Conservation (phyloP, 768 basidiomycete species). For the Suillus decipiens region DNA sequence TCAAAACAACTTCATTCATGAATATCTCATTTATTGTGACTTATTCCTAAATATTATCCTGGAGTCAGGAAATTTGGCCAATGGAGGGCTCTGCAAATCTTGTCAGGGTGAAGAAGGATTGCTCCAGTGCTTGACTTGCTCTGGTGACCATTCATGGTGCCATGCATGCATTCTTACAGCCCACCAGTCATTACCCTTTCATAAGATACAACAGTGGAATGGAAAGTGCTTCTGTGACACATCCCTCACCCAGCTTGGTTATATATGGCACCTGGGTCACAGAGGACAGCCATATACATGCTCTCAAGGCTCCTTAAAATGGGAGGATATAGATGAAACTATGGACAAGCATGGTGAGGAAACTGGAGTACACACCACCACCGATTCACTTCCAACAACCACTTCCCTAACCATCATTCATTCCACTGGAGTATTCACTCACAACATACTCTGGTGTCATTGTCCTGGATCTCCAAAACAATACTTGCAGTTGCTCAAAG, state of each 20-base stretch:
- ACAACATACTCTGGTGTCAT: constrained; percentile 8
- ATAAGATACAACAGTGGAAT: constrained; percentile 25
- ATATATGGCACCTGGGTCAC: constrained; percentile 25
- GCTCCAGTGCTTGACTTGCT: constrained; percentile 7
- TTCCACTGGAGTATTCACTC: constrained; percentile 10
- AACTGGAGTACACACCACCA: background rate
- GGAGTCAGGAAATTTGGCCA: background rate
- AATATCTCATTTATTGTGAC: background rate
- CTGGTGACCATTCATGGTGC: constrained; percentile 6
- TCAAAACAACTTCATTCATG: constrained; percentile 9
- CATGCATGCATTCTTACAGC: background rate
- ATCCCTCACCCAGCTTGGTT: constrained; percentile 22
- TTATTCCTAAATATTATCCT: constrained; percentile 3
- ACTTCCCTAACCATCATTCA: background rate
- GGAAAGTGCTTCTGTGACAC: constrained; percentile 16
- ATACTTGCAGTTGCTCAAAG: too few relatives aligned
- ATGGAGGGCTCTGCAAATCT: background rate
- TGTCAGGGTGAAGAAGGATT: background rate
- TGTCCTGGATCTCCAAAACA: background rate
- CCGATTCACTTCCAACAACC: background rate
- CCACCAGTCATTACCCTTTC: constrained; percentile 15
- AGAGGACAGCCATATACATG: constrained; percentile 19
- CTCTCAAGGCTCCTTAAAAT: background rate
- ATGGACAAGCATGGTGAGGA: background rate
- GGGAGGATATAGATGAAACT: background rate